Evolutionary conservation across 2,329 filamentous ascomycete genomes (phyloP).

Genomic region (Xylariaceae sp.): DNA sequence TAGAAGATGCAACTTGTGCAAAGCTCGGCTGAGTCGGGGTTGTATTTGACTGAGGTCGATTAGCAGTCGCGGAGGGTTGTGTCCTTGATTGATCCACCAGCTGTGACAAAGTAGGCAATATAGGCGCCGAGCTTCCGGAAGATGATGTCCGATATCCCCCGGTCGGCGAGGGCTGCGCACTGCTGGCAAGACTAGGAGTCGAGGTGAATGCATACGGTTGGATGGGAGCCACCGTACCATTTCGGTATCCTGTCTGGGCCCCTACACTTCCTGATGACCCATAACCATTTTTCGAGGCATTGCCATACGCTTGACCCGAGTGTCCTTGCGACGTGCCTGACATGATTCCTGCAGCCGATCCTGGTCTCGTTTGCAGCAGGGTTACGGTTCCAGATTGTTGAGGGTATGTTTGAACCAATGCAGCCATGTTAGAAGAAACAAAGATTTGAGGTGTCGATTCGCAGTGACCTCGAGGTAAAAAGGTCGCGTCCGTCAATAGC

Average conservation of each 20-base stretch:
- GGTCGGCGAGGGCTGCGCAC: conserved; percentile 47
- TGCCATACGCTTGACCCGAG: conserved; percentile 45
- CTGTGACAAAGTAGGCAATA: conserved; percentile 39
- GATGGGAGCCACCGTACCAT: conserved; percentile 51
- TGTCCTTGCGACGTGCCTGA: conserved; percentile 44
- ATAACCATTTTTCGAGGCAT: conserved; percentile 46
- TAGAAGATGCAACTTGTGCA: conserved; percentile 53
- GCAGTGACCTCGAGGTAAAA: conserved; percentile 18
- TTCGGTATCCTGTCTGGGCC: conserved; percentile 47
- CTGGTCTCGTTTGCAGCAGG: conserved; percentile 69
- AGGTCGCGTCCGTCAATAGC: conserved; percentile 15
- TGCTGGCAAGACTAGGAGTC: conserved; percentile 59
- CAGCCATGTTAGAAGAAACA: conserved; percentile 57
- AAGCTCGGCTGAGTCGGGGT: conserved; percentile 45
- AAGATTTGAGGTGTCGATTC: conserved; percentile 13
- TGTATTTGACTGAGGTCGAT: conserved; percentile 40
- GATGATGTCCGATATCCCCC: conserved; percentile 44
- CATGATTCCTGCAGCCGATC: conserved; percentile 58
- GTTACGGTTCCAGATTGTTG: conserved; percentile 68
- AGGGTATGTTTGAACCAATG: conserved; percentile 74
- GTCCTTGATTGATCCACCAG: conserved; percentile 35
- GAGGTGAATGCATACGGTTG: conserved; percentile 73
- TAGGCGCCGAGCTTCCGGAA: conserved; percentile 35
- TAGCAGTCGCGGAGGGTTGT: conserved; percentile 35
- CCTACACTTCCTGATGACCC: conserved; percentile 42